Percentiles rank a stretch among this genome's conserved stretches.
phyloP scores from a whole-genome alignment of 148 eudicot genomes.

The Limonium bicolor region DNA sequence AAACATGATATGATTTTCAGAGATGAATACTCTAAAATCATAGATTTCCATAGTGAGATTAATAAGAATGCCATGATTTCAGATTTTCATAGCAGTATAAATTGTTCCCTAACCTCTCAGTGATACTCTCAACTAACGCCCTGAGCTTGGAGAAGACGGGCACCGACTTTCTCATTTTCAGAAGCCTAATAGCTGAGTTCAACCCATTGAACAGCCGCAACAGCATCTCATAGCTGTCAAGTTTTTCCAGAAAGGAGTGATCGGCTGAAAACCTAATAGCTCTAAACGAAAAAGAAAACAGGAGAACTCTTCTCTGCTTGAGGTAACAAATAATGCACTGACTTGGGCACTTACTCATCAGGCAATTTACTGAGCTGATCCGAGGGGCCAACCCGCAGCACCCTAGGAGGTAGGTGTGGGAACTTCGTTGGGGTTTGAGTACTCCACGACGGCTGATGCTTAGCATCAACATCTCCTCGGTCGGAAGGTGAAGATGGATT shows the following conservation, averaged over 20 bases:
- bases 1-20: too few relatives aligned
- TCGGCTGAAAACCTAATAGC: background rate
- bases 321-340: background rate
- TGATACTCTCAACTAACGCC: constrained; percentile 43
- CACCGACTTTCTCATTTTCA: constrained; percentile 34
- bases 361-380: background rate
- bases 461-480: background rate
- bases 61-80: too few relatives aligned
- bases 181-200: constrained; percentile 56
- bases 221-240: constrained; percentile 47
- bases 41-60: too few relatives aligned
- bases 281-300: too few relatives aligned
- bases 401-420: background rate
- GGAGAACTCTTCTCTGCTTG: too few relatives aligned
- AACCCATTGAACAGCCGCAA: constrained; percentile 48
- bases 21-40: too few relatives aligned
- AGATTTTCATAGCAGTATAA: too few relatives aligned
- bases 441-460: background rate
- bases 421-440: constrained; percentile 1
- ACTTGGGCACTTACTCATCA: constrained; percentile 4
- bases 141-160: constrained; percentile 47
- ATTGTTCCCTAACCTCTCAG: constrained; percentile 64
- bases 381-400: background rate
- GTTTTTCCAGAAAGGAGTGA: background rate
- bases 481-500: background rate